These are phyloP conservation scores for Botrytis galanthina DNA, from an alignment of 2,329 filamentous ascomycete genomes.

Conservation along the genomic window DNA sequence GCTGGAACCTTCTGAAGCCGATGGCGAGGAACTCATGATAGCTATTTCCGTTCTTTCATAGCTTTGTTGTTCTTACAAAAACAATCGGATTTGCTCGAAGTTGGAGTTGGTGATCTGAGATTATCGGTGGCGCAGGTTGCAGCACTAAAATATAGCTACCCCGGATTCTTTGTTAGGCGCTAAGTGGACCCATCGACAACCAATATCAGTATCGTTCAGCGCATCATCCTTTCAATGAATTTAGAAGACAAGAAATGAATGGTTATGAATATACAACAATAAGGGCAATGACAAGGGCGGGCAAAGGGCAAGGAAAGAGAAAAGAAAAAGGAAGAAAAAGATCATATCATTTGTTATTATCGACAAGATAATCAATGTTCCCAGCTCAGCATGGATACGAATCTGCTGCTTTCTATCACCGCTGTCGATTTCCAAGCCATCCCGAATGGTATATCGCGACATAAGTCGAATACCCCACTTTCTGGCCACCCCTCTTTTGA, in stretches of 20 bases:
- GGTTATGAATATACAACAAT: neutral
- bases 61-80: neutral
- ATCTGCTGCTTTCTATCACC: neutral
- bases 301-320: neutral
- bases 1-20: conserved; percentile 4
- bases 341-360: neutral
- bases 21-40: conserved; percentile 17
- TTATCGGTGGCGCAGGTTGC: neutral
- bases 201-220: neutral
- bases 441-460: neutral
- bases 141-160: conserved; percentile 7
- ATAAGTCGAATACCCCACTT: no score
- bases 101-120: neutral
- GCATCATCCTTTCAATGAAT: neutral
- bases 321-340: neutral
- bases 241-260: neutral
- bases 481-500: no score
- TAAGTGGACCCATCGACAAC: neutral
- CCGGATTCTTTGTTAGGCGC: conserved; percentile 9
- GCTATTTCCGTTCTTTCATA: conserved; percentile 14
- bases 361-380: neutral
- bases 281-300: neutral
- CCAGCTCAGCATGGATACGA: neutral
- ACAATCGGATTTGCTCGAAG: neutral
- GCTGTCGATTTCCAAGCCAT: neutral